phyloP scores from a whole-genome alignment of 805 yeast species.

The Candida pseudoglaebosa region DNA sequence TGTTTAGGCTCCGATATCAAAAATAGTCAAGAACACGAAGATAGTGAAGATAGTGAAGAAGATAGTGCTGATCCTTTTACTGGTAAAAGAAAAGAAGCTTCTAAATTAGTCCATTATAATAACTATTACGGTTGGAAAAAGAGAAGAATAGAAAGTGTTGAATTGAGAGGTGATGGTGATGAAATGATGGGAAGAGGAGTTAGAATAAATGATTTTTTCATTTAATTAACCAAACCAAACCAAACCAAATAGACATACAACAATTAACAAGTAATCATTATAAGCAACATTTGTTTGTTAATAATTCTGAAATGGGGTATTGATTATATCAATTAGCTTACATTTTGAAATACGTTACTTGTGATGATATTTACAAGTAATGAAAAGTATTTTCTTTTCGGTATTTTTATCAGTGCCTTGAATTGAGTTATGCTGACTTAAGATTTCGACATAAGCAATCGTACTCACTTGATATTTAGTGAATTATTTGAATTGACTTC shows the following conservation, averaged over 20 bases:
- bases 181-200: conserved; percentile 43
- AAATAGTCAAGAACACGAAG: not conserved
- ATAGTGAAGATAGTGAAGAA: conserved; percentile 13
- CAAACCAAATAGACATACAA: not conserved
- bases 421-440: no score
- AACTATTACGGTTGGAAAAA: not conserved
- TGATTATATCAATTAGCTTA: no score
- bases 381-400: no score
- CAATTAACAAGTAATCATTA: no score
- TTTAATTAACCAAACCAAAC: conserved; percentile 24
- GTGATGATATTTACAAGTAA: no score
- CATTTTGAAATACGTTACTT: no score
- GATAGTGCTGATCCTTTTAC: conserved; percentile 7
- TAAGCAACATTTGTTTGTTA: no score
- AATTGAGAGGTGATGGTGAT: conserved; percentile 2
- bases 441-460: no score
- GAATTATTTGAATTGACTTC: no score
- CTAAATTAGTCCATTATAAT: conserved; percentile 8
- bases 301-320: no score
- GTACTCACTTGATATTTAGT: no score
- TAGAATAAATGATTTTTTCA: conserved; percentile 40
- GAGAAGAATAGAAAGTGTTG: not conserved
- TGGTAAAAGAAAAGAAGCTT: conserved; percentile 3
- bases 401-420: no score
- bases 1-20: conserved; percentile 9